phyloP scores from a whole-genome alignment of 257 asterid species.

The Nemophila menziesii region DNA sequence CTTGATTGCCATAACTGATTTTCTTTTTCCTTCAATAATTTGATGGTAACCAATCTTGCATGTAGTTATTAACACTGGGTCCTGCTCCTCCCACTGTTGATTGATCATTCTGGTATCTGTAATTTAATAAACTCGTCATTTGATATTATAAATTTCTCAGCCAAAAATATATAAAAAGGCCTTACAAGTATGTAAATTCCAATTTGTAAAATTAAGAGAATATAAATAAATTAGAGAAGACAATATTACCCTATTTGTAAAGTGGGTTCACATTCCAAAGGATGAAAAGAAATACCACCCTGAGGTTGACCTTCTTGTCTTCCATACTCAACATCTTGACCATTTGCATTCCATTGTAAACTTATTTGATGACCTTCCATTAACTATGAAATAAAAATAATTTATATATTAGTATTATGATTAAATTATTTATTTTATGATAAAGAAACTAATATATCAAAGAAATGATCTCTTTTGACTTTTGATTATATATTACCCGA shows the following conservation, averaged over 20 bases:
- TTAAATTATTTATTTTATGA: too few relatives aligned
- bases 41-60: slow-evolving; percentile 81
- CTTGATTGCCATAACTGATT: not conserved
- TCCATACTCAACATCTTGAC: slow-evolving; percentile 59
- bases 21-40: slow-evolving; percentile 3
- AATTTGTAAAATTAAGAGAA: too few relatives aligned
- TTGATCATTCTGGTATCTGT: slow-evolving; percentile 73
- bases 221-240: not conserved
- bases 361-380: slow-evolving; percentile 74
- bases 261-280: slow-evolving; percentile 83
- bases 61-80: slow-evolving; percentile 71
- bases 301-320: slow-evolving; percentile 48
- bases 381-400: slow-evolving; percentile 43
- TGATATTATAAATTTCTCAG: not conserved
- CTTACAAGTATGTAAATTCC: too few relatives aligned
- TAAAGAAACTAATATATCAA: too few relatives aligned
- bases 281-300: slow-evolving; percentile 63
- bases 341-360: slow-evolving; percentile 75
- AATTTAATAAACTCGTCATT: not conserved
- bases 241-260: slow-evolving; percentile 87
- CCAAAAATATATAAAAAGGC: too few relatives aligned
- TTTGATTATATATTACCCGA: slow-evolving; percentile 37
- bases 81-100: slow-evolving; percentile 60
- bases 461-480: too few relatives aligned
- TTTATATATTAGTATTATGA: not conserved